Conservation (phyloP, 164 flowering plant species). For the Vitis cinerea region DNA sequence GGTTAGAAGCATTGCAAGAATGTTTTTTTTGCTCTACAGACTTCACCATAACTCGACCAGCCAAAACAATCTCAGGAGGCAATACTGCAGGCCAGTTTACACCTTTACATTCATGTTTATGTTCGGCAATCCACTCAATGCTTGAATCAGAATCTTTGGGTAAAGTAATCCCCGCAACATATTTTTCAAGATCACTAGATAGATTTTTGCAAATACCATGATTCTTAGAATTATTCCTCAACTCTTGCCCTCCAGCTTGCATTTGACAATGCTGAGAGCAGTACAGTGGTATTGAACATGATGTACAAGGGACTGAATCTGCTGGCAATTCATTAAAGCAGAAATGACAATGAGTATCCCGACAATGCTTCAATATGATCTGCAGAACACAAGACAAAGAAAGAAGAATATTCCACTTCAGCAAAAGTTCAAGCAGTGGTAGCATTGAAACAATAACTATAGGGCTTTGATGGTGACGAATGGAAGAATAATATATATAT, state of each 20-base stretch:
- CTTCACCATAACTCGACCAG: constrained; percentile 69
- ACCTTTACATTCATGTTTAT: constrained; percentile 82
- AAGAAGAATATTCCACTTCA: constrained; percentile 8
- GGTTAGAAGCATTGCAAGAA: constrained; percentile 13
- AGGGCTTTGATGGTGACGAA: no score
- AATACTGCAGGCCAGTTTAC: constrained; percentile 74
- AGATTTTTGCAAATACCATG: constrained; percentile 14
- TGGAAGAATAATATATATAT: no score
- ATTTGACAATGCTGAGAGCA: constrained; percentile 64
- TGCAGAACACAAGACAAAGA: constrained; percentile 31
- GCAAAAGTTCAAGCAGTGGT: background rate
- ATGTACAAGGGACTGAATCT: constrained; percentile 70
- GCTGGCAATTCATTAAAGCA: constrained; percentile 81
- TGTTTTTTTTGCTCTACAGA: constrained; percentile 32
- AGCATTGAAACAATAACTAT: background rate
- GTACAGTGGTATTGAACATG: constrained; percentile 72
- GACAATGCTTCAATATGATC: constrained; percentile 70
- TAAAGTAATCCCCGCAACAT: constrained; percentile 31
- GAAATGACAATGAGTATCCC: constrained; percentile 85
- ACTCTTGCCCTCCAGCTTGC: constrained; percentile 57
- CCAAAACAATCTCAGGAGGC: constrained; percentile 74
- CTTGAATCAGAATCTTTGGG: constrained; percentile 12
- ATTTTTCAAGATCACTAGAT: constrained; percentile 35
- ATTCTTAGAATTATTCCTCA: constrained; percentile 9
- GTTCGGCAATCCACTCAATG: constrained; percentile 43